phyloP scores from a whole-genome alignment of 2,329 filamentous ascomycete species.

The Fusarium domesticum region DNA sequence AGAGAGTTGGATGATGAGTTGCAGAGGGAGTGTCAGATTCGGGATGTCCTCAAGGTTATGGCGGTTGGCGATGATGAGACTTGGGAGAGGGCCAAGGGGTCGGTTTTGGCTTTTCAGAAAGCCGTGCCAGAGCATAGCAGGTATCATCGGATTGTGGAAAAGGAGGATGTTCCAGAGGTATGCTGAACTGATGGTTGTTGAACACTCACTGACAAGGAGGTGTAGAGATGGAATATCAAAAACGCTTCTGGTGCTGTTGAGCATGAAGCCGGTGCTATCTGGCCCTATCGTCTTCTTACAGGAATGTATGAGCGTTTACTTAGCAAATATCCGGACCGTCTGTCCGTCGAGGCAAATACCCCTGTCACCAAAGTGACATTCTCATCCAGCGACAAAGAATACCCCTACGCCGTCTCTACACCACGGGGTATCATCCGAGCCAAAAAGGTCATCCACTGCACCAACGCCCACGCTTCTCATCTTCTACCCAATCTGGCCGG shows the following conservation, averaged over 20 bases:
- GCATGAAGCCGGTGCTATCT: slow-evolving; percentile 45
- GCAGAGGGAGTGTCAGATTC: slow-evolving; percentile 16
- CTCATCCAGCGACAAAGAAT: slow-evolving; percentile 12
- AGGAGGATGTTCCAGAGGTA: slow-evolving; percentile 7
- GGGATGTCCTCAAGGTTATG: slow-evolving; percentile 21
- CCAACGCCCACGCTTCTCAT: slow-evolving; percentile 51
- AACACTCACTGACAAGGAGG: background rate
- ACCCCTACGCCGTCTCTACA: slow-evolving; percentile 44
- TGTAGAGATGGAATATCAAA: slow-evolving; percentile 25
- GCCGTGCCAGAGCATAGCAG: slow-evolving; percentile 12
- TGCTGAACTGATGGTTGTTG: background rate
- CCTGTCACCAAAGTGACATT: slow-evolving; percentile 16
- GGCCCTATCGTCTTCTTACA: slow-evolving; percentile 47
- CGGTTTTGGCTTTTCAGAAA: slow-evolving; percentile 18
- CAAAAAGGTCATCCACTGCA: slow-evolving; percentile 53
- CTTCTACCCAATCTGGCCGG: slow-evolving; percentile 47
- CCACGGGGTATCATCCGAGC: slow-evolving; percentile 43
- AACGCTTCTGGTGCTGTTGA: slow-evolving; percentile 35
- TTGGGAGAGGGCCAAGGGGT: slow-evolving; percentile 14
- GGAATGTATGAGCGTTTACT: slow-evolving; percentile 39
- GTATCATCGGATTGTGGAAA: slow-evolving; percentile 17
- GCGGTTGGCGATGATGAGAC: slow-evolving; percentile 18
- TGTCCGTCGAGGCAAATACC: slow-evolving; percentile 40
- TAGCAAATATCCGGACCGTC: slow-evolving; percentile 20
- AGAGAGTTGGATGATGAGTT: slow-evolving; percentile 13